Percentiles rank a stretch among this genome's conserved stretches.
phyloP scores from a whole-genome alignment of 371 early-diverging fungal species.

The Blastocladiella emersonii region DNA sequence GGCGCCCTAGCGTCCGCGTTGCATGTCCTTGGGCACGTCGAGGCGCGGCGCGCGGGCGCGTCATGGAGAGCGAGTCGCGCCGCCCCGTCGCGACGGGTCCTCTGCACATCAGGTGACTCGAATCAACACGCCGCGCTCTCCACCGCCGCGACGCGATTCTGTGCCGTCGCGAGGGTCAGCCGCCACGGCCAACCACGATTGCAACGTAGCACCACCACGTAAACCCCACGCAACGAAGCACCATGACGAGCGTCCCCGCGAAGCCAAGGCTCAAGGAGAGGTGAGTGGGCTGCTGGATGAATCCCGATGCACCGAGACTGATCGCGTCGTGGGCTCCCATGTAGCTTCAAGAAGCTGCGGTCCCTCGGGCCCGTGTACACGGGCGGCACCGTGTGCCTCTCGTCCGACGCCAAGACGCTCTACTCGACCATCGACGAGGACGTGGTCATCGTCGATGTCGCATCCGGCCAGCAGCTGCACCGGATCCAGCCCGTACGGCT shows the following conservation, averaged over 20 bases:
- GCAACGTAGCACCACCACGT: too few species aligned
- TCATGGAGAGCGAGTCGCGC: too few species aligned
- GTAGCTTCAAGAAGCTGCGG: not conserved
- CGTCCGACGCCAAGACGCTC: slow-evolving; percentile 50
- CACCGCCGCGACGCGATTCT: too few species aligned
- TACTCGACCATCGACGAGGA: slow-evolving; percentile 72
- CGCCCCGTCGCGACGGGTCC: too few species aligned
- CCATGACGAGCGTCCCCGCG: not conserved
- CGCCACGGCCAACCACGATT: too few species aligned
- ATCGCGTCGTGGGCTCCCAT: not conserved
- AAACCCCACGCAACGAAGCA: not conserved
- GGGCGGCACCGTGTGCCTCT: slow-evolving; percentile 70
- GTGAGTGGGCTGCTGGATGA: not conserved
- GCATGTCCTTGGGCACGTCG: too few species aligned
- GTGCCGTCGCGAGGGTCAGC: too few species aligned
- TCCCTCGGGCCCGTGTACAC: slow-evolving; percentile 80
- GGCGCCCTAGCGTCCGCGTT: too few species aligned
- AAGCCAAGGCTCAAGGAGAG: not conserved
- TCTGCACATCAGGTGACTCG: too few species aligned
- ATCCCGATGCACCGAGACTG: not conserved
- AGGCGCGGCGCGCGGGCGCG: too few species aligned
- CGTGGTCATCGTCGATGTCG: slow-evolving; percentile 58
- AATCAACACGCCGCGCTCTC: too few species aligned
- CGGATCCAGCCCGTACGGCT: slow-evolving; percentile 40
- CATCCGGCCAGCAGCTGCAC: slow-evolving; percentile 47